These are phyloP conservation scores for Tripidium arundinaceum DNA, from an alignment of 202 grass and related monocot genomes.

Conservation along the genomic window DNA sequence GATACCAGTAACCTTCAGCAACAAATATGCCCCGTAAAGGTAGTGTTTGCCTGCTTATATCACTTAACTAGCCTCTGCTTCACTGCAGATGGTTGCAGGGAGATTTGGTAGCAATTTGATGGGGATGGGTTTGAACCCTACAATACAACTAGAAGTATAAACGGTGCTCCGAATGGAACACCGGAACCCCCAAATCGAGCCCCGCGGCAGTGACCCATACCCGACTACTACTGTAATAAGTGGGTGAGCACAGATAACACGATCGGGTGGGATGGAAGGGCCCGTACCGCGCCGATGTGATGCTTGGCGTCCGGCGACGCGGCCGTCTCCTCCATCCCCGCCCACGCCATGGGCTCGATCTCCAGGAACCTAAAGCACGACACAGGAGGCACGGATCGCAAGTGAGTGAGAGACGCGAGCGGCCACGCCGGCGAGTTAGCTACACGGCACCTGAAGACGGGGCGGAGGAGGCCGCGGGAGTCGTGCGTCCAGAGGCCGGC, in stretches of 20 bases:
- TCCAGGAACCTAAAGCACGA: conserved; percentile 50
- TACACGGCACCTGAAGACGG: conserved; percentile 75
- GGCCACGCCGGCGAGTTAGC: no score
- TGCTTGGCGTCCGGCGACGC: conserved; percentile 69
- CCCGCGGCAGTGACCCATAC: not conserved
- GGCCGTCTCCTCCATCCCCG: conserved; percentile 85
- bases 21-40: not conserved
- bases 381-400: not conserved
- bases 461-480: conserved; percentile 86
- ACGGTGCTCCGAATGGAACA: not conserved
- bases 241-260: not conserved
- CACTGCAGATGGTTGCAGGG: conserved; percentile 69
- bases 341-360: conserved; percentile 71
- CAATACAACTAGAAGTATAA: not conserved
- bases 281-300: conserved; percentile 81
- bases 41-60: not conserved
- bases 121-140: not conserved
- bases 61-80: not conserved
- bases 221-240: not conserved
- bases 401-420: not conserved
- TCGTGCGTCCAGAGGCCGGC: conserved; percentile 79
- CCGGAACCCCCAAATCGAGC: not conserved
- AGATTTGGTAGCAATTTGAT: conserved; percentile 51
- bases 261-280: not conserved
- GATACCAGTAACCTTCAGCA: not conserved